Evolutionary conservation across 139 green algal species (phyloP).

Genomic region (Chlorella sorokiniana): DNA sequence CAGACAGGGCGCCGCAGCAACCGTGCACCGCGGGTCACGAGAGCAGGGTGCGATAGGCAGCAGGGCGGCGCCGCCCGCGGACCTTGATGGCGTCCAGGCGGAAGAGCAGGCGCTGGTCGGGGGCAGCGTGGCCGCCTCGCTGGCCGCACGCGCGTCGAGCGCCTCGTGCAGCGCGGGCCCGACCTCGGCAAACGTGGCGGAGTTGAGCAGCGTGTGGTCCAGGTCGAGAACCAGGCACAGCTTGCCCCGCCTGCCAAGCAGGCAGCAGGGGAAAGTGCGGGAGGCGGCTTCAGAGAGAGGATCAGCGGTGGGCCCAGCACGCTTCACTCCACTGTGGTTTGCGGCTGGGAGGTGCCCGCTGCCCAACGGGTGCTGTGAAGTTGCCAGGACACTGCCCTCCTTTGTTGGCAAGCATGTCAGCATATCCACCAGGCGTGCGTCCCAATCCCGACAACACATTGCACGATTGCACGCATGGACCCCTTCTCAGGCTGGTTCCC

Average conservation of each 20-base stretch:
- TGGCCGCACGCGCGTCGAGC: neutral
- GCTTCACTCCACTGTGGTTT: neutral
- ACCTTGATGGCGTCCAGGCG: constrained; percentile 68
- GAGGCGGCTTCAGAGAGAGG: neutral
- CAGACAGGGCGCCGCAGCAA: too few species aligned
- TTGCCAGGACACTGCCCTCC: too few species aligned
- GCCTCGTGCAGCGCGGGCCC: neutral
- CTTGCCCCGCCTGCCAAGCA: constrained; percentile 34
- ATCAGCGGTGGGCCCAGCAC: too few species aligned
- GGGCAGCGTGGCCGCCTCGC: constrained; percentile 1
- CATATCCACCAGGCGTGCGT: too few species aligned
- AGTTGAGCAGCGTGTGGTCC: constrained; percentile 96
- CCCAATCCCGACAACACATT: too few species aligned
- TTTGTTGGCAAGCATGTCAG: too few species aligned
- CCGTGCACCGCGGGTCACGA: too few species aligned
- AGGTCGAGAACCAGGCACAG: constrained; percentile 89
- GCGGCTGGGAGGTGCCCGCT: neutral
- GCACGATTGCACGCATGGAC: too few species aligned
- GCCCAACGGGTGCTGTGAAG: too few species aligned
- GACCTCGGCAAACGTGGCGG: constrained; percentile 56
- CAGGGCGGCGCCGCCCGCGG: too few species aligned
- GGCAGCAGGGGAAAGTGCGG: neutral
- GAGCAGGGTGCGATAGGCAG: too few species aligned
- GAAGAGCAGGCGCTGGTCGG: constrained; percentile 58
- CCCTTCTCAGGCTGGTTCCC: too few species aligned